Conservation (phyloP, 2,329 filamentous ascomycete species). For the Claviceps cyperi region DNA sequence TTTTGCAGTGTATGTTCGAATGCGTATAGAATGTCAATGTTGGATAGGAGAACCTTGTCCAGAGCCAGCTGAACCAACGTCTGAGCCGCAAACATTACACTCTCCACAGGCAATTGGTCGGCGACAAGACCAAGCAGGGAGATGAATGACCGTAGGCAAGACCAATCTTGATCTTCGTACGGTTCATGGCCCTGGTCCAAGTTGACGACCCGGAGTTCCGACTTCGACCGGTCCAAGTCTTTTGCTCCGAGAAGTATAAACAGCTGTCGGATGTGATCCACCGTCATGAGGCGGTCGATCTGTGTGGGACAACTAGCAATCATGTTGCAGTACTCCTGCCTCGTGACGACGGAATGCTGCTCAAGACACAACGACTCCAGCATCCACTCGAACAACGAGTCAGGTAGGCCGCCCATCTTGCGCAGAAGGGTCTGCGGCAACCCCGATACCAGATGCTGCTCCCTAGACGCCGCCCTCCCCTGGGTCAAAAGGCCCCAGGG, state of each 20-base stretch:
- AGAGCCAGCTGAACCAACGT: slow-evolving; percentile 40
- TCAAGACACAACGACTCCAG: slow-evolving; percentile 44
- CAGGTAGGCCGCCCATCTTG: slow-evolving; percentile 31
- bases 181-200: slow-evolving; percentile 10
- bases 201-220: slow-evolving; percentile 15
- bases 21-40: slow-evolving; percentile 23
- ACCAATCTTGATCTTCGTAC: slow-evolving; percentile 31
- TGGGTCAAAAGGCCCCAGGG: slow-evolving; percentile 36
- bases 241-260: slow-evolving; percentile 44
- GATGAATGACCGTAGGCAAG: slow-evolving; percentile 28
- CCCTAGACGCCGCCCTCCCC: slow-evolving; percentile 27
- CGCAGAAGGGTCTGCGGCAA: slow-evolving; percentile 37
- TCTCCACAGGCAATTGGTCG: slow-evolving; percentile 17
- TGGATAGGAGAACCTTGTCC: slow-evolving; percentile 34
- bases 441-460: slow-evolving; percentile 48
- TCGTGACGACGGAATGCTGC: slow-evolving; percentile 33
- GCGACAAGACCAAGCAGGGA: slow-evolving; percentile 26
- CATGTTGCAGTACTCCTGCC: slow-evolving; percentile 46
- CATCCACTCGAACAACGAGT: slow-evolving; percentile 54
- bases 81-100: slow-evolving; percentile 26
- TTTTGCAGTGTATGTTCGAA: slow-evolving; percentile 29
- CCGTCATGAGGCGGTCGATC: slow-evolving; percentile 28
- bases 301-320: slow-evolving; percentile 30
- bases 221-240: slow-evolving; percentile 21
- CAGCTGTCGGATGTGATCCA: slow-evolving; percentile 31